Base-by-base conservation (phyloP, 2,329 filamentous ascomycete species). In the Zopfia rhizophila region DNA sequence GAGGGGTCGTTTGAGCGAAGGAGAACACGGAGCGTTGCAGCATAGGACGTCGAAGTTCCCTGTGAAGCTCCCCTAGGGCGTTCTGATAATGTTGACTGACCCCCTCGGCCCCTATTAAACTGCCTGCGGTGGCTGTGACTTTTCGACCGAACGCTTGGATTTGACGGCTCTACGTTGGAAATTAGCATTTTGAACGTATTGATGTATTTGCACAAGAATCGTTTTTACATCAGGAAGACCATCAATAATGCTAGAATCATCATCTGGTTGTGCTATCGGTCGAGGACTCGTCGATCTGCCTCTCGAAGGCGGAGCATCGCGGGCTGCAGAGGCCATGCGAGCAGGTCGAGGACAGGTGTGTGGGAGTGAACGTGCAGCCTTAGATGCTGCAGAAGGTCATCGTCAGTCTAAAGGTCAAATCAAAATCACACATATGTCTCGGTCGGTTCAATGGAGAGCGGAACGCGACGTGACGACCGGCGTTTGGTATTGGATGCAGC, bases 141-240 rank as follows among this genome's bases (percentile, higher is more conserved):
- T 97, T 99, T 68, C 93, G 87, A 58, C 91, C 86, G 74, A 99
- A 97, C 43, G 90, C 89, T 76, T 97, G 92, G 61, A 97, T 78
- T 56, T 94, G 90, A 63, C 91, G 88, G 43, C 90, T 86, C 91
- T 96, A 59, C 38, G 11, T 19, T 45, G 41, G 24, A 28, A 25
- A 48, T 65, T 50, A 65, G 58, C 53, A 56, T 49, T 44, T 38
- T 42, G 12, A 28, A 23, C 18, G 22, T 18, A 24, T n/a, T n/a
- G 17, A 21, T 23, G 32, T 33, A 23, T 11, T 32, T n/a, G n/a
- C n/a, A n/a, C n/a, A n/a, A n/a, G n/a, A n/a, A n/a, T n/a, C n/a
- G 14, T 5, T 37, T 23, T 46, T 60, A 70, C 65, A 56, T 69
- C 66, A 29, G 66, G 63, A 22, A 69, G 58, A 18, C 48, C 57